A percentile compares a stretch with the other conserved stretches of the same genome.
Evolutionary conservation across 305 asterid genomes (phyloP).

Genomic region (Fraxinus platypoda): DNA sequence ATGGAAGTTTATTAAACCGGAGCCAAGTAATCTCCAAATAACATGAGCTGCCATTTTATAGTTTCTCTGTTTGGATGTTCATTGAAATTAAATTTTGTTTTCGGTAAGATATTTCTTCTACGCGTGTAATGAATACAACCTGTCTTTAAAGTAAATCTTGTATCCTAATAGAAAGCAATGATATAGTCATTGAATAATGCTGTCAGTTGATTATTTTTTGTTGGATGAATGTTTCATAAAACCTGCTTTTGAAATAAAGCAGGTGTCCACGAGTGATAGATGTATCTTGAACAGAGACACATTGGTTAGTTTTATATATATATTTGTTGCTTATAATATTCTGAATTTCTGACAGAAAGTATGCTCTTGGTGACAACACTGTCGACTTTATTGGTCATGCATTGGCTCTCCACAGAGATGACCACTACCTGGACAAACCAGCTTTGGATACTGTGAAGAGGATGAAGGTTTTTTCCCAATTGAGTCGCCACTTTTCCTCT

Average conservation of each 20-base stretch:
- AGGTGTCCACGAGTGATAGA: not conserved
- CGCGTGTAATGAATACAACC: not conserved
- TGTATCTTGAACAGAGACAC: not conserved
- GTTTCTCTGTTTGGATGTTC: not conserved
- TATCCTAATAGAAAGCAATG: not conserved
- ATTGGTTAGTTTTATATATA: not conserved
- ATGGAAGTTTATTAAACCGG: not conserved
- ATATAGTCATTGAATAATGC: not conserved
- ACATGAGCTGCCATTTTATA: not conserved
- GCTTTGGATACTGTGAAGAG: conserved; percentile 88
- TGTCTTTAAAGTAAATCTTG: not conserved
- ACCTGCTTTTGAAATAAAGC: not conserved
- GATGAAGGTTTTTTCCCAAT: conserved; percentile 60
- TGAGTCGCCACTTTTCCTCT: not conserved
- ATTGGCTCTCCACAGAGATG: conserved; percentile 89
- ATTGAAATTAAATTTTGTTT: too few species aligned
- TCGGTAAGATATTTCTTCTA: not conserved
- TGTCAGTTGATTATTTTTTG: not conserved
- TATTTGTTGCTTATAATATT: not conserved
- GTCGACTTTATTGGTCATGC: conserved; percentile 90
- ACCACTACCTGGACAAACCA: conserved; percentile 76
- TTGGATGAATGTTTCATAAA: not conserved
- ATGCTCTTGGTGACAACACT: conserved; percentile 89
- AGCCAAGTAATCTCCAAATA: not conserved
- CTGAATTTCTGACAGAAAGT: conserved; percentile 56